Evolutionary conservation across 257 asterid species (phyloP).

Genomic region (Solanum tacnaense): DNA sequence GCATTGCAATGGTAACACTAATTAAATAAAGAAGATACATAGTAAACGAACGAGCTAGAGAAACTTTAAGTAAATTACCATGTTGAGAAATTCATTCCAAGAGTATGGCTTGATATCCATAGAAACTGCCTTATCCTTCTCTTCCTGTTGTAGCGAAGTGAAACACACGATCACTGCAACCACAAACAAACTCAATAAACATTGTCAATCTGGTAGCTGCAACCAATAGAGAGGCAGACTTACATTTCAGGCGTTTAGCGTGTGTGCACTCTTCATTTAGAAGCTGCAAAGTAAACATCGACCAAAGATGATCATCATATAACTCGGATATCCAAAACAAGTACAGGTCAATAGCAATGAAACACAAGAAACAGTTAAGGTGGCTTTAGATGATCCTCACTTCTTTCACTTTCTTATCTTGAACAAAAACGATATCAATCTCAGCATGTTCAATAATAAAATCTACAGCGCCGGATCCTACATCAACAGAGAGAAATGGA

Average conservation of each 20-base stretch:
- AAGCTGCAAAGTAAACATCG: slow-evolving; percentile 37
- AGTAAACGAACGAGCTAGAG: not conserved
- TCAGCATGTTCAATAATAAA: slow-evolving; percentile 81
- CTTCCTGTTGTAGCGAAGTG: slow-evolving; percentile 52
- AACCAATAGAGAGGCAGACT: slow-evolving; percentile 10
- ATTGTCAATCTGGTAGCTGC: not conserved
- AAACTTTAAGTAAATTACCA: slow-evolving; percentile 27
- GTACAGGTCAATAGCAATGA: not conserved
- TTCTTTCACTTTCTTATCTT: slow-evolving; percentile 66
- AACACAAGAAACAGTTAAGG: slow-evolving; percentile 1
- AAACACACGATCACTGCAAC: slow-evolving; percentile 74
- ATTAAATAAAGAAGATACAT: not conserved
- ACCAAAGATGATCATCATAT: not conserved
- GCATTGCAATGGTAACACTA: not conserved
- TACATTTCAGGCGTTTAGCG: slow-evolving; percentile 62
- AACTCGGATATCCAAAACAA: not conserved
- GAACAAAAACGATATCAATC: slow-evolving; percentile 70
- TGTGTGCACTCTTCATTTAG: slow-evolving; percentile 65
- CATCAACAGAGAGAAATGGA: not conserved
- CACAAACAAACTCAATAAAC: slow-evolving; percentile 9
- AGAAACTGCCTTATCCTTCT: slow-evolving; percentile 36
- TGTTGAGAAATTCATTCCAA: slow-evolving; percentile 62
- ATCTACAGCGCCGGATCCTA: slow-evolving; percentile 89
- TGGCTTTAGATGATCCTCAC: slow-evolving; percentile 28
- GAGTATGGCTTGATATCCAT: slow-evolving; percentile 49